Base-by-base conservation (phyloP, 1,284 basidiomycete genomes). In the Trametes hirsuta region DNA sequence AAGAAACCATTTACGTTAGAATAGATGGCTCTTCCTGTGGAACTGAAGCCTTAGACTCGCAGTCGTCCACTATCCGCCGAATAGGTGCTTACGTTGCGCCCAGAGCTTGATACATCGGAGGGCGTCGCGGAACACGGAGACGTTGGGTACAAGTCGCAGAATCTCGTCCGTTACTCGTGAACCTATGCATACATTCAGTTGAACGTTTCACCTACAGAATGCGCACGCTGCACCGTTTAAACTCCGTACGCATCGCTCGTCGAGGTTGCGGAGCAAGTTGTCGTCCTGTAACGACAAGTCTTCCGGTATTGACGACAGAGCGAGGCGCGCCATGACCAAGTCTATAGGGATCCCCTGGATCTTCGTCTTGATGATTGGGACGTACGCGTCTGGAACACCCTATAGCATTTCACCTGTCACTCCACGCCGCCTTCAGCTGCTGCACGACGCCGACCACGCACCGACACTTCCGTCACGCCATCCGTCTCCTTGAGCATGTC, bases 1-100 rank as follows among this genome's bases (percentile, higher is more conserved):
- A 97, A 84, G 76, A 98, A 99, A 25, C 97, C 97, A 70, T 97
- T 94, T 15, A 98, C 94, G 76, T 99, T 99, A 4, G 95, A 96
- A 76, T 98, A 98, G 64, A 99, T 97, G 24, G 96, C 97, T 76
- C 95, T 84, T 66, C 88, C 94, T 96, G 69, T 39, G 48, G 42
- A 39, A 51, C 8, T 18, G 11, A 22, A 5, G 41, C 14, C 57
- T n/a, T 44, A 40, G 54, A 56, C 42, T 35, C 18, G 45, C 5
- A 12, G 3, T 22, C 34, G 66, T 53, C 40, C 41, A 24, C n/a
- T 8, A 22, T 24, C 14, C 8, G 6, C 9, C 2, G 10, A 14
- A 30, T 15, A 45, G 12, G n/a, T 9, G 82, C 91, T 66, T 70
- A 95, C 95, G 82, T 77, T 95, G 92, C 3, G 97, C 97, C 97